Percentiles rank a stretch among this genome's conserved stretches.
phyloP scores from a whole-genome alignment of 352 stramenopile species.

The Phytophthora ohioensis region DNA sequence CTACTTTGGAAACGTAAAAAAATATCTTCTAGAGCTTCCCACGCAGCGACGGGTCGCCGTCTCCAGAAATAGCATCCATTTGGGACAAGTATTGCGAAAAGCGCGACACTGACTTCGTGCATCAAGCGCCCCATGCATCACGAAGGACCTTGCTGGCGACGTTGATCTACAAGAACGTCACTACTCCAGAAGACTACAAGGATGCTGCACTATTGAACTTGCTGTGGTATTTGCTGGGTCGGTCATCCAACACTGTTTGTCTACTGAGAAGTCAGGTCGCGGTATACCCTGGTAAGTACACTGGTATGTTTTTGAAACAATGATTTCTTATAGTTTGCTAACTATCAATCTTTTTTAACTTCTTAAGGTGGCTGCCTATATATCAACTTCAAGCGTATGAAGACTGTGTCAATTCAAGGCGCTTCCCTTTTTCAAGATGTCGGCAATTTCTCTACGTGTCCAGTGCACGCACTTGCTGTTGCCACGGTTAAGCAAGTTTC shows the following conservation, averaged over 20 bases:
- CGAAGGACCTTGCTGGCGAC: not conserved
- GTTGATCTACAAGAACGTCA: too few species aligned
- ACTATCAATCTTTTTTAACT: not conserved
- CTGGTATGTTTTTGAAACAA: too few species aligned
- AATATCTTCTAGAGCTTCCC: not conserved
- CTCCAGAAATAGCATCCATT: not conserved
- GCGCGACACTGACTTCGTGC: not conserved
- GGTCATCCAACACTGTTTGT: constrained; percentile 15
- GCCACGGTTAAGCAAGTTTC: too few species aligned
- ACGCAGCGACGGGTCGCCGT: not conserved
- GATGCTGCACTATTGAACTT: constrained; percentile 10
- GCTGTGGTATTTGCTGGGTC: constrained; percentile 21
- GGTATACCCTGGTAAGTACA: constrained; percentile 11
- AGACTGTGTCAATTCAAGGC: not conserved
- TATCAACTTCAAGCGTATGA: not conserved
- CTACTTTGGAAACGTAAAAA: not conserved
- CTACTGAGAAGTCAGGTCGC: constrained; percentile 10
- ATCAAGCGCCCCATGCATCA: not conserved
- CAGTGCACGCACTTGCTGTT: too few species aligned
- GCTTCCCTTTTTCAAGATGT: too few species aligned
- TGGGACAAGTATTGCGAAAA: not conserved
- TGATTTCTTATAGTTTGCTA: too few species aligned
- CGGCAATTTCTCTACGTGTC: too few species aligned
- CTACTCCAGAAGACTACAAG: constrained; percentile 10
- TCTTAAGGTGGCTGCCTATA: not conserved